These are phyloP conservation scores for Yueomyces sp. DNA, from an alignment of 805 yeast genomes.

Conservation along the genomic window DNA sequence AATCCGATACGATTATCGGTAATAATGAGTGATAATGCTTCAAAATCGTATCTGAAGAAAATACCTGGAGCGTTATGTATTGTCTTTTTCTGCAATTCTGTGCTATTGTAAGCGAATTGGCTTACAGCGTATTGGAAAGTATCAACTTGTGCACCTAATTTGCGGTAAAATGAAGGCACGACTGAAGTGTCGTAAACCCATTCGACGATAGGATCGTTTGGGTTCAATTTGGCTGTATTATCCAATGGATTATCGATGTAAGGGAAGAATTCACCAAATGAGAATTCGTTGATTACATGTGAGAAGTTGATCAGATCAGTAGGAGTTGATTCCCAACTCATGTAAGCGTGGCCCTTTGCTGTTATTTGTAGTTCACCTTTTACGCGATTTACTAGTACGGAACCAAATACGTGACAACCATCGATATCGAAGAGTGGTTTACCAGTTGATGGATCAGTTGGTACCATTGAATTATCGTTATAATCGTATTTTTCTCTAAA, in stretches of 20 bases:
- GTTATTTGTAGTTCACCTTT: conserved; percentile 77
- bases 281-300: conserved; percentile 74
- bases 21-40: conserved; percentile 62
- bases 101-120: conserved; percentile 33
- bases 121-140: conserved; percentile 80
- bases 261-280: conserved; percentile 86
- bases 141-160: conserved; percentile 56
- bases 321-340: conserved; percentile 29
- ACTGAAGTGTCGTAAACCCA: conserved; percentile 62
- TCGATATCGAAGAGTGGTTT: conserved; percentile 27
- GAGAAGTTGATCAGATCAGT: conserved; percentile 57
- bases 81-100: neutral
- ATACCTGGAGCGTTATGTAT: conserved; percentile 49
- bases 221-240: conserved; percentile 41
- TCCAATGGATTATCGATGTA: conserved; percentile 82
- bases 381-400: conserved; percentile 74
- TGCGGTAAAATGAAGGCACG: conserved; percentile 68
- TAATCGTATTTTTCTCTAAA: conserved; percentile 32
- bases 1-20: conserved; percentile 66
- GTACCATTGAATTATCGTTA: conserved; percentile 10
- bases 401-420: conserved; percentile 80
- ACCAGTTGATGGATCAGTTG: conserved; percentile 7
- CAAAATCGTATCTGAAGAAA: conserved; percentile 74
- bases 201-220: conserved; percentile 34
- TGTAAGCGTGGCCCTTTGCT: conserved; percentile 57